A percentile compares a stretch with the other conserved stretches of the same genome.
Conservation (phyloP, 2,329 filamentous ascomycete genomes). For the Coniochaeta hoffmannii region DNA sequence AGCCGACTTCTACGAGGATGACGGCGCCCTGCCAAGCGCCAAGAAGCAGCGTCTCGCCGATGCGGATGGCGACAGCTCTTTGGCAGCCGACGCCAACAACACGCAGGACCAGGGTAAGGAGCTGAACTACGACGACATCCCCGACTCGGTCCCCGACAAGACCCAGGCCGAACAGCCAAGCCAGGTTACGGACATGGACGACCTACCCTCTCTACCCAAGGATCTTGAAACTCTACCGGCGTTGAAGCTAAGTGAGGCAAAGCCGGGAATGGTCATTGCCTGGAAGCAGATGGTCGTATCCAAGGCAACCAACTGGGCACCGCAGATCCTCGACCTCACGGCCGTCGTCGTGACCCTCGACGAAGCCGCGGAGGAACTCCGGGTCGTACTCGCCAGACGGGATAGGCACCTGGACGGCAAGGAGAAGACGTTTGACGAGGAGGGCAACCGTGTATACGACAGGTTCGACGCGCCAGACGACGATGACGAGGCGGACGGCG, state of each 20-base stretch:
- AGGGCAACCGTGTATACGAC: constrained; percentile 65
- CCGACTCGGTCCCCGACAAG: constrained; percentile 20
- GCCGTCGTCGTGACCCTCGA: constrained; percentile 54
- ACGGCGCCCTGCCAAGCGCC: constrained; percentile 12
- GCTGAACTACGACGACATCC: constrained; percentile 33
- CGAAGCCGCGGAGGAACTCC: constrained; percentile 42
- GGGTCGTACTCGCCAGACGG: constrained; percentile 59
- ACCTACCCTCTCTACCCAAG: constrained; percentile 55
- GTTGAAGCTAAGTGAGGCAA: constrained; percentile 40
- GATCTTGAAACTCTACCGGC: constrained; percentile 46
- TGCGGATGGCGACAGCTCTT: constrained; percentile 30
- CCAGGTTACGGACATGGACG: constrained; percentile 44
- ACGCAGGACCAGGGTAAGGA: constrained; percentile 28
- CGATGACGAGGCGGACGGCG: constrained; percentile 37
- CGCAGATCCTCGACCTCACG: constrained; percentile 55
- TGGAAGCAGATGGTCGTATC: constrained; percentile 61
- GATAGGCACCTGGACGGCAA: constrained; percentile 52
- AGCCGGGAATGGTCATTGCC: constrained; percentile 56
- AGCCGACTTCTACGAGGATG: constrained; percentile 31
- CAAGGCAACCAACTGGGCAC: constrained; percentile 57
- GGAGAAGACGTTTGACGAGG: constrained; percentile 54
- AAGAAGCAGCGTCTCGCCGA: constrained; percentile 45
- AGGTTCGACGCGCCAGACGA: constrained; percentile 70
- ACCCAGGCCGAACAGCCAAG: constrained; percentile 24
- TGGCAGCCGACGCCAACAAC: constrained; percentile 11